Percentiles rank a stretch among this genome's conserved stretches.
phyloP scores from a whole-genome alignment of 2,329 filamentous ascomycete genomes.

The Monosporascus sp. region DNA sequence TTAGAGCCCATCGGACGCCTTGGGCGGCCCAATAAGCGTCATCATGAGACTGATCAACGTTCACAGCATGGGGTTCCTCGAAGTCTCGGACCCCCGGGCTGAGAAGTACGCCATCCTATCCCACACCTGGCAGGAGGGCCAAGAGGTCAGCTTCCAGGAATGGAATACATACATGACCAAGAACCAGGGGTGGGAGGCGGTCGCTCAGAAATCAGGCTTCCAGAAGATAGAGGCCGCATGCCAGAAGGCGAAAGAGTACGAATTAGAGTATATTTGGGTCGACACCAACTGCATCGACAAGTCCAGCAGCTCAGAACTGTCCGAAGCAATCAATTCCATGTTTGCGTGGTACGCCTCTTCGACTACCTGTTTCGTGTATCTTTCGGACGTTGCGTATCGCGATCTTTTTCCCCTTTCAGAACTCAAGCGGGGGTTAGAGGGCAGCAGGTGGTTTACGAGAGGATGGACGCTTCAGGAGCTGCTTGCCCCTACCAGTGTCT shows the following conservation, averaged over 20 bases:
- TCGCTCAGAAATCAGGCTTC: background rate
- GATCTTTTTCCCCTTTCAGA: no score
- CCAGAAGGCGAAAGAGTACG: background rate
- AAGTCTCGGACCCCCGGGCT: no score
- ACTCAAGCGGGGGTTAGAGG: no score
- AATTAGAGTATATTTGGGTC: background rate
- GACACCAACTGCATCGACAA: background rate
- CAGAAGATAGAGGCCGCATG: background rate
- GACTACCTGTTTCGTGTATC: background rate
- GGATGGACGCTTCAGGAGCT: constrained; percentile 1
- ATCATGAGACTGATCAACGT: no score
- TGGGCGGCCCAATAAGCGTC: no score
- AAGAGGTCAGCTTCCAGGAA: no score
- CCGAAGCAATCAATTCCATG: background rate
- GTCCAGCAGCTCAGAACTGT: background rate
- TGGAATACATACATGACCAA: no score
- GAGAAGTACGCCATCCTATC: no score
- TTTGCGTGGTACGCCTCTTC: background rate
- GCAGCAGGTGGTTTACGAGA: background rate
- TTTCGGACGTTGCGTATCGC: background rate
- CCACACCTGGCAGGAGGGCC: no score
- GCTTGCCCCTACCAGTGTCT: background rate
- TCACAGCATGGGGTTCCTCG: no score
- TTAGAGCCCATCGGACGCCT: no score
- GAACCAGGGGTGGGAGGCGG: no score